Conservation (phyloP, 1,284 basidiomycete species). For the Violaceomyces palustris region DNA sequence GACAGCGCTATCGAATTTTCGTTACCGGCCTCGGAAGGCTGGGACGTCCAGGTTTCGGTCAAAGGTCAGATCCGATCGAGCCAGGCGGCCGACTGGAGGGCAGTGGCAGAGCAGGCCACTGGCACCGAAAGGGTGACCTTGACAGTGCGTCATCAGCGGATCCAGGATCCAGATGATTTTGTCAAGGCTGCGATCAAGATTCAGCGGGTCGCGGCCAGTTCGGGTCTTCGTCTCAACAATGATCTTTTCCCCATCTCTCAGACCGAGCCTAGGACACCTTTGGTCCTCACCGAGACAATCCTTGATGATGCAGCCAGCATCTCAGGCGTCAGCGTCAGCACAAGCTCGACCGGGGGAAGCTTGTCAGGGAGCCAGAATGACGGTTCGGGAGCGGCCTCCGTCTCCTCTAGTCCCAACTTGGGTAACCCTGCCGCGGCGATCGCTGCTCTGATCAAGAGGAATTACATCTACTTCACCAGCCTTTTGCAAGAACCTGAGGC, state of each 20-base stretch:
- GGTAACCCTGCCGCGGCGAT: conserved; percentile 57
- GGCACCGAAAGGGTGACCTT: conserved; percentile 11
- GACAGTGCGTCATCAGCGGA: conserved; percentile 11
- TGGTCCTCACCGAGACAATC: conserved; percentile 1
- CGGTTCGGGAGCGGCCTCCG: no score
- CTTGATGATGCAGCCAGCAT: conserved; percentile 37
- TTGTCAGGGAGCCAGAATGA: conserved; percentile 10
- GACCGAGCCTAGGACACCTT: conserved; percentile 11
- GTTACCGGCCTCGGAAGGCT: conserved; percentile 73
- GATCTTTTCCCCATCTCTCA: conserved; percentile 10
- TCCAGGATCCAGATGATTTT: conserved; percentile 22
- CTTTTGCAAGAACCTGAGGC: conserved; percentile 95
- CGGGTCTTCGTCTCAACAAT: conserved; percentile 34
- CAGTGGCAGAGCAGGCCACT: conserved; percentile 34
- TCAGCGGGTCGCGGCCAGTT: conserved; percentile 36
- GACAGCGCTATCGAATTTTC: conserved; percentile 73
- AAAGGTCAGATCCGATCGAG: conserved; percentile 35
- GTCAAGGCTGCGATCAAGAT: conserved; percentile 26
- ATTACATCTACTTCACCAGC: conserved; percentile 95
- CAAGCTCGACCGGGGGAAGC: conserved; percentile 21
- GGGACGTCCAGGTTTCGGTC: conserved; percentile 74
- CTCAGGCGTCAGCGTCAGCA: conserved; percentile 31
- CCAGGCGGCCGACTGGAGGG: conserved; percentile 67
- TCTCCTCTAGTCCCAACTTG: conserved; percentile 56
- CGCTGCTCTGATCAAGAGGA: conserved; percentile 75